Percentiles rank a stretch among this genome's conserved stretches.
Conservation (phyloP, 345 rosid genomes). For the Rubroshorea leprosula region DNA sequence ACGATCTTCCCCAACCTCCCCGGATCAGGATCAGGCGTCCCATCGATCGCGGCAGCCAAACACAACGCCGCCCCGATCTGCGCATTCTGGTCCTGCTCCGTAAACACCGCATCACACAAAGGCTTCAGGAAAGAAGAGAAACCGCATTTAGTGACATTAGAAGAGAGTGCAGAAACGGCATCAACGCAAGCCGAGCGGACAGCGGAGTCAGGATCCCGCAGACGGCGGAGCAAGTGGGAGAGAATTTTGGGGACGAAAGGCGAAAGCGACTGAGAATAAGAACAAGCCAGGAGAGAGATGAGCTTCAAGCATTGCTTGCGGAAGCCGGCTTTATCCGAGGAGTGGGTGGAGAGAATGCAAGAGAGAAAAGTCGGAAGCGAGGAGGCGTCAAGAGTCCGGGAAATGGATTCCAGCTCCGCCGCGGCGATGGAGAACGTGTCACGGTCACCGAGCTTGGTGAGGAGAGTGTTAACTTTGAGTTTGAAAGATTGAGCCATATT, state of each 20-base stretch:
- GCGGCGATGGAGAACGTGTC: slow-evolving; percentile 74
- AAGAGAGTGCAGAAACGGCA: slow-evolving; percentile 54
- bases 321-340: slow-evolving; percentile 62
- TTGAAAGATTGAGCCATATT: slow-evolving; percentile 51
- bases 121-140: slow-evolving; percentile 68
- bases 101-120: slow-evolving; percentile 67
- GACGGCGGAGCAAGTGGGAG: slow-evolving; percentile 54
- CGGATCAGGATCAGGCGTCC: slow-evolving; percentile 67
- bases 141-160: slow-evolving; percentile 48
- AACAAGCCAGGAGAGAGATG: slow-evolving; percentile 48
- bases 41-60: slow-evolving; percentile 72
- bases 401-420: slow-evolving; percentile 65
- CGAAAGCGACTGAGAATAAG: slow-evolving; percentile 47
- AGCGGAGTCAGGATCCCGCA: slow-evolving; percentile 76
- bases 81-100: slow-evolving; percentile 74
- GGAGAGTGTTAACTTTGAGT: slow-evolving; percentile 43
- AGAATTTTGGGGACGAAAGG: slow-evolving; percentile 65
- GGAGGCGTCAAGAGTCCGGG: slow-evolving; percentile 45
- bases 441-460: slow-evolving; percentile 76
- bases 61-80: slow-evolving; percentile 86
- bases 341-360: slow-evolving; percentile 63
- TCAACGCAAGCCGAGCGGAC: slow-evolving; percentile 64
- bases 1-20: slow-evolving; percentile 42
- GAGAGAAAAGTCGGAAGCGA: slow-evolving; percentile 60
- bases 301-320: slow-evolving; percentile 73